These are phyloP conservation scores for Chenopodium suecicum DNA, from an alignment of 148 eudicot genomes.

Conservation along the genomic window DNA sequence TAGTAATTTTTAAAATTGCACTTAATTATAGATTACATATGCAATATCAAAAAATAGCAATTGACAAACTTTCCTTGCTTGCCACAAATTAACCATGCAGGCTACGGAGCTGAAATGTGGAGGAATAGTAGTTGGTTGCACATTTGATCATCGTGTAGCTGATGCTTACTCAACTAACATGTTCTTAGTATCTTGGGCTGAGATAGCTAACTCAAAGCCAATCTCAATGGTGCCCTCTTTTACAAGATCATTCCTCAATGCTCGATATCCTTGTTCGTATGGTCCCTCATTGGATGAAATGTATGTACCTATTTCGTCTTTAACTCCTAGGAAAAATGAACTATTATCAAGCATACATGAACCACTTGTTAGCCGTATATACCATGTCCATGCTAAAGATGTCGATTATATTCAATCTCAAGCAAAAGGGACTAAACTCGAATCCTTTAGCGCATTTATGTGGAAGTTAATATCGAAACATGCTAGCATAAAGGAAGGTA, in stretches of 20 bases:
- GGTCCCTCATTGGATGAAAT: conserved; percentile 29
- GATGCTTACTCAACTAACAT: conserved; percentile 71
- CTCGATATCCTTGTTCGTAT: conserved; percentile 42
- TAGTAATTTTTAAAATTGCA: too few species aligned
- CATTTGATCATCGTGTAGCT: conserved; percentile 64
- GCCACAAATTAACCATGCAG: conserved; percentile 25
- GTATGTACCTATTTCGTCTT: conserved; percentile 38
- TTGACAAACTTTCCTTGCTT: conserved; percentile 18
- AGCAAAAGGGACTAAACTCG: conserved; percentile 42
- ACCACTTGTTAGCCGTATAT: conserved; percentile 50
- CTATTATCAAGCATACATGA: neutral
- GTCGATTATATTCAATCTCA: conserved; percentile 37
- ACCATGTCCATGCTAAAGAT: conserved; percentile 37
- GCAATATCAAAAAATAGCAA: too few species aligned
- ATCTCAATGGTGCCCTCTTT: conserved; percentile 41
- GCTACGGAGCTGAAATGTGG: conserved; percentile 64
- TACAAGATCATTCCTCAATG: conserved; percentile 48
- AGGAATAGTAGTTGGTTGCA: conserved; percentile 47
- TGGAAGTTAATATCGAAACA: conserved; percentile 52
- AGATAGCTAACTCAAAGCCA: conserved; percentile 37
- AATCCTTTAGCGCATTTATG: conserved; percentile 54
- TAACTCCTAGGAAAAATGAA: conserved; percentile 21
- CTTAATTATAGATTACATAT: too few species aligned
- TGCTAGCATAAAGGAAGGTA: conserved; percentile 10
- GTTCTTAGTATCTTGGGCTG: conserved; percentile 74